Evolutionary conservation across 2,329 filamentous ascomycete species (phyloP), one percentile per base, ranked within the genome.

Genomic region (Fusarium sp.): DNA sequence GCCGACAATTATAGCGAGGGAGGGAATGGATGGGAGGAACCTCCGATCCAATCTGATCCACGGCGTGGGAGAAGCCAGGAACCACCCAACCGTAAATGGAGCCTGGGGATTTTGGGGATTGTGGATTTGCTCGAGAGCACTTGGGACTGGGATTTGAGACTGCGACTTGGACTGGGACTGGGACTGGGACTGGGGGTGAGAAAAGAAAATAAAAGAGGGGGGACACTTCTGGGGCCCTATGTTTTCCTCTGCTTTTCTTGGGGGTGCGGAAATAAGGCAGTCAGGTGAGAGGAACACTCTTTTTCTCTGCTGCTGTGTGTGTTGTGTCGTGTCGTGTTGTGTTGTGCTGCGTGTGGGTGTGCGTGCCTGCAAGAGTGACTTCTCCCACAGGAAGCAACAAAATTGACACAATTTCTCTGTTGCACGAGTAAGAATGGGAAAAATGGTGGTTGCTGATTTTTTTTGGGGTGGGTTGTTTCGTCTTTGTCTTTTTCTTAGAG

Each of bases 1-100:
- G 65, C 65, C 65, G 65, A 63, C 53, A 54, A 52, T 66, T 67
- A 68, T 64, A 67, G 62, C 52, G 58, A 65, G 58, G 42, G 58
- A 63, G 59, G 49, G 59, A 59, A 57, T 57, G 46, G 55, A 57
- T 63, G 58, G 59, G 29, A 64, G 56, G 61, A 56, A 64, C 47
- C 50, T 64, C 55, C 60, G 61, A 64, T 63, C 60, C 56, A 59
- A 59, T 59, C 56, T 64, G 61, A 63, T 63, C 61, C 61, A 63
- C 60, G 47, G 36, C 54, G 45, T 60, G 61, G 50, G 61, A 63
- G 44, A 50, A 65, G 53, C 63, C 63, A 67, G 65, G 65, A 65
- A 67, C 65, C 63, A 49, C 53, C 61, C 56, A 65, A 55, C 60
- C 57, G 61, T 57, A 64, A 64, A 63, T 64, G 61, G 56, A 53